A percentile compares a stretch with the other conserved stretches of the same genome.
Evolutionary conservation across 1,284 basidiomycete species (phyloP).

Genomic region (Filobasidium uniguttulatum): DNA sequence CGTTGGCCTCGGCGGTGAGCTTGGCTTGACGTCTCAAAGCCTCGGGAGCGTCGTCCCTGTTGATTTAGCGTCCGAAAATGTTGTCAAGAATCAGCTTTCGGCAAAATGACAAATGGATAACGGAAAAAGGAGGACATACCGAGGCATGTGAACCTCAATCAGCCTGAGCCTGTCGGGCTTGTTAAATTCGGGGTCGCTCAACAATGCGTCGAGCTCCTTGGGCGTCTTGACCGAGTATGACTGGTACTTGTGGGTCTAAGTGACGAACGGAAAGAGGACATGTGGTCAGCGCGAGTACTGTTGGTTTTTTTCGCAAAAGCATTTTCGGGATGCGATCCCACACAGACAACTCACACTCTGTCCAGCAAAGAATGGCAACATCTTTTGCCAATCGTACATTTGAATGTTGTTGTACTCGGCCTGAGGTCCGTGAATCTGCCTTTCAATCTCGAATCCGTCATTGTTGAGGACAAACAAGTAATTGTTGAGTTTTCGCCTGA

Average conservation of each 20-base stretch:
- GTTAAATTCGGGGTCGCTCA: conserved; percentile 30
- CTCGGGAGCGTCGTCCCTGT: conserved; percentile 18
- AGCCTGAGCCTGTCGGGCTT: conserved; percentile 29
- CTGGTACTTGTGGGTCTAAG: conserved; percentile 23
- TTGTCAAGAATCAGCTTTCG: neutral
- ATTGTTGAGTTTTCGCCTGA: conserved; percentile 35
- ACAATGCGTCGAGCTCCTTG: conserved; percentile 44
- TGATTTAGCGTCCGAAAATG: too few species aligned
- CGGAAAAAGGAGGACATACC: conserved; percentile 9
- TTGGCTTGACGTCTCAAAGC: conserved; percentile 34
- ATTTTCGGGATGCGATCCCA: too few species aligned
- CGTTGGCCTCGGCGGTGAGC: conserved; percentile 33
- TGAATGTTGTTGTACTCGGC: conserved; percentile 39
- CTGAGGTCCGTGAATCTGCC: conserved; percentile 29
- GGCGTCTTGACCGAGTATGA: conserved; percentile 30
- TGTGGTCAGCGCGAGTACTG: neutral
- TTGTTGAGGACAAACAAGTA: conserved; percentile 62
- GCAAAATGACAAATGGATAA: neutral
- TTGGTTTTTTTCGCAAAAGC: neutral
- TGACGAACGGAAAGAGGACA: neutral
- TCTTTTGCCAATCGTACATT: conserved; percentile 34
- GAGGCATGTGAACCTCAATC: conserved; percentile 35
- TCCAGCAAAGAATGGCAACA: conserved; percentile 34
- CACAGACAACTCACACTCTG: neutral
- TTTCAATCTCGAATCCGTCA: conserved; percentile 42